A percentile compares a stretch with the other conserved stretches of the same genome.
Evolutionary conservation across 1,284 basidiomycete genomes (phyloP).

Genomic region (Puccinia coronata): DNA sequence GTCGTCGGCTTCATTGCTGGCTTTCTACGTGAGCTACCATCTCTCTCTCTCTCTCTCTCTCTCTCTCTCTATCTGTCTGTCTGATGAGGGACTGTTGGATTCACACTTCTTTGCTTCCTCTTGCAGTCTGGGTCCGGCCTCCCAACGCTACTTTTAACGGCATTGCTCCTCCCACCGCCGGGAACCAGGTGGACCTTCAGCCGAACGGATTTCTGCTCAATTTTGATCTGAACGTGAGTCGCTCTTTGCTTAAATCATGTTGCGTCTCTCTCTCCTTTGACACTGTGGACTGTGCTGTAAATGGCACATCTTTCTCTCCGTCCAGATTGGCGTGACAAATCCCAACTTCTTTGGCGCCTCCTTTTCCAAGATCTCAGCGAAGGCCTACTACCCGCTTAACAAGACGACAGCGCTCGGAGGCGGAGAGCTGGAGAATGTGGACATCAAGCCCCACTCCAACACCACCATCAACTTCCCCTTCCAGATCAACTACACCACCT

Average conservation of each 20-base stretch:
- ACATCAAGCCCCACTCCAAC: conserved; percentile 45
- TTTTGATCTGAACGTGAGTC: conserved; percentile 52
- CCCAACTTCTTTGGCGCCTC: conserved; percentile 53
- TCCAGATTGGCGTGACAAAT: conserved; percentile 47
- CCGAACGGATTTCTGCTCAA: conserved; percentile 54
- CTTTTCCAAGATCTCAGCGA: conserved; percentile 52
- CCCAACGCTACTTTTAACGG: conserved; percentile 57
- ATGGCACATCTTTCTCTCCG: neutral
- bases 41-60: neutral
- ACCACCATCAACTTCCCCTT: conserved; percentile 55
- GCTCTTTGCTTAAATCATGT: neutral
- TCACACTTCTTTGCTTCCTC: neutral
- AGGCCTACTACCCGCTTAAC: conserved; percentile 13
- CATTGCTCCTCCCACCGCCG: conserved; percentile 53
- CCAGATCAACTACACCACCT: conserved; percentile 51
- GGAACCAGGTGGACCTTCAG: conserved; percentile 53
- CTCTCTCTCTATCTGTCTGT: no score
- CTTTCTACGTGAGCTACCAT: conserved; percentile 54
- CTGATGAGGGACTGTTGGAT: neutral
- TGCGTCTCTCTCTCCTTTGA: neutral
- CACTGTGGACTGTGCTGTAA: neutral
- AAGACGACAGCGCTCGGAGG: conserved; percentile 33
- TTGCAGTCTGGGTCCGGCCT: conserved; percentile 56
- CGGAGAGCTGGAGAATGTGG: conserved; percentile 30
- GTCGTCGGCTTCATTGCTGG: conserved; percentile 56